Base-by-base conservation (phyloP, 768 basidiomycete genomes). In the Russula compacta region DNA sequence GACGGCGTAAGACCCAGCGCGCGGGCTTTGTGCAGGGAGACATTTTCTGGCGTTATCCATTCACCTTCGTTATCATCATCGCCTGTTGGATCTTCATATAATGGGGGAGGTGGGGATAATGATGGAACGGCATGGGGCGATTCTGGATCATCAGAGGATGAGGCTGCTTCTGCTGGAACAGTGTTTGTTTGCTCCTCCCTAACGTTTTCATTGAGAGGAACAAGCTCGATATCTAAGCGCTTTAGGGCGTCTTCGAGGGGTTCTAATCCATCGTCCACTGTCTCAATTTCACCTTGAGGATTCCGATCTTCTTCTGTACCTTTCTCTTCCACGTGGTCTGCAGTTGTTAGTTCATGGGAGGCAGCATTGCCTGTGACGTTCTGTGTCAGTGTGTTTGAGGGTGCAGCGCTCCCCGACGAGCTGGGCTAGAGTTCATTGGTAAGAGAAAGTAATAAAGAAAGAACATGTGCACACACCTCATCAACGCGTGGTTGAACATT, bases 31-130 rank as follows among this genome's bases (percentile, higher is more conserved):
- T 98, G 89, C 33, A 87, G 69, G 9, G 77, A 81, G 61, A 93
- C 86, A 69, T 97, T 99, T 54, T 80, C 76, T 0, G 92, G 94
- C 14, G 94, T 99, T 71, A 99, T 97, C 97, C 97, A 99, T 70
- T 95, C 94, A 8, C 92, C 93, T 71, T 88, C 89, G 14, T 86
- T 89, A 64, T 92, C 90, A 62, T 92, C 90, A 19, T 81, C 79
- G 61, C 86, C 84, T 0, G 84, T 86, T 1, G 87, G 87, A 70
- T 91, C 89, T 21, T 89, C 89, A 66, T 82, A 90, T 11, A 89
- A 65, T 1, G 79, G 78, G 36, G 56, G 54, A 2, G 55, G 21
- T 14, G 62, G 6, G 19, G 67, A 47, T 63, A 67, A 51, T 56
- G 64, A 49, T 10, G 10, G 39, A 48, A 66, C 67, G 32, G 70